Evolutionary conservation across 345 rosid species (phyloP).

Genomic region (Fremontodendron californicum): DNA sequence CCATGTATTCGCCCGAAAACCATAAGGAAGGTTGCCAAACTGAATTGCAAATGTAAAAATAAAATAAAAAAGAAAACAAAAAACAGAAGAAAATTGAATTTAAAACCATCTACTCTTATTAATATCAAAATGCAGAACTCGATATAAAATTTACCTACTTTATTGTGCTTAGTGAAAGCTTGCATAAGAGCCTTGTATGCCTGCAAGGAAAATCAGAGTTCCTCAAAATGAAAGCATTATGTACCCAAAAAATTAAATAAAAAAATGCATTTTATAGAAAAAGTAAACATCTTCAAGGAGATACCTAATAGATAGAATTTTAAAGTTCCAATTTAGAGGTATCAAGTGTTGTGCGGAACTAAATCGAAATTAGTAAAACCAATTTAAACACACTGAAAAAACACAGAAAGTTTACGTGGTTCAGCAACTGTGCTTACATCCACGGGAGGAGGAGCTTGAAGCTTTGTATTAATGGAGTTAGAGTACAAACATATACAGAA

Average conservation of each 20-base stretch:
- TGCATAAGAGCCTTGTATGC: constrained; percentile 86
- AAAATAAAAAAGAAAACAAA: neutral
- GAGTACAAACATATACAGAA: too few relatives aligned
- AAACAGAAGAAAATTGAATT: neutral
- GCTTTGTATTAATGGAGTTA: too few relatives aligned
- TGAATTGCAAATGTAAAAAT: constrained; percentile 23
- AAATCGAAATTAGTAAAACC: too few relatives aligned
- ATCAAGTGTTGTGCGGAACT: too few relatives aligned
- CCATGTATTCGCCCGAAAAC: constrained; percentile 92
- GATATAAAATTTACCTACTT: constrained; percentile 37
- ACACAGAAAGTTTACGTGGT: too few relatives aligned
- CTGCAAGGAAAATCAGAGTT: constrained; percentile 38
- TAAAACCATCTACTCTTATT: neutral
- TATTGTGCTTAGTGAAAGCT: constrained; percentile 84
- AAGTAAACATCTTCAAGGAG: neutral
- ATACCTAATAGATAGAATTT: neutral
- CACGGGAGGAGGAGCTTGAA: too few relatives aligned
- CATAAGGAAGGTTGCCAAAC: constrained; percentile 96
- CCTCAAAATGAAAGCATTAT: neutral
- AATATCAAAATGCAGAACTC: neutral
- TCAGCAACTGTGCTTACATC: too few relatives aligned
- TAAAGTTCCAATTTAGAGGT: neutral
- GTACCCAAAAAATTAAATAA: neutral
- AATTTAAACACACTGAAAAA: too few relatives aligned
- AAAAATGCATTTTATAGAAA: neutral